Evolutionary conservation across 257 asterid genomes (phyloP), one percentile per base, ranked within the genome.

Genomic region (Petunia secreta): DNA sequence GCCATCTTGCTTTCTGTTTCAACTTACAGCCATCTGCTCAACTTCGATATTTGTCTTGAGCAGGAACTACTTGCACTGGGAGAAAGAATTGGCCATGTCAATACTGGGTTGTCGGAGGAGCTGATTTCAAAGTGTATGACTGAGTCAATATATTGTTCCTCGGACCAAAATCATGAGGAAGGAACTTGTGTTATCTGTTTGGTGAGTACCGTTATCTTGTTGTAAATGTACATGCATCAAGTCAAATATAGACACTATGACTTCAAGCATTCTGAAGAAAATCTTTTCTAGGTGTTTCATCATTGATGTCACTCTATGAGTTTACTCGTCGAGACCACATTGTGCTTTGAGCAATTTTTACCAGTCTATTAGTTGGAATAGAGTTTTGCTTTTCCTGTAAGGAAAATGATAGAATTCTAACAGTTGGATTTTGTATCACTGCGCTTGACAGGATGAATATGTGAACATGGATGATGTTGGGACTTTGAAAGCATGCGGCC

Each of bases 1-100:
- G n/a, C 5, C 48, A 16, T 34, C 46, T 16, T 37, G 37, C 50
- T 63, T 78, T 10, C n/a, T 50, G 66, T 75, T 50, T 60, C n/a
- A 54, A 34, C 67, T 60, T 63, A 16, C 52, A 48, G 80, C 78
- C 54, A 53, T 60, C 55, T 54, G 11, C 64, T 73, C 50, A 37
- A 36, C 55, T 43, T 68, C 57, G 46, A 80, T 69, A 64, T 13
- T 34, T 84, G 80, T 34, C 80, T 39, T 85, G 80, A 60, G 15
- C 89, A 93, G 97, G 98, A 93, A 16, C 98, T 93, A 77, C 93
- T 91, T 63, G 98, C 92, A 14, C 92, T 93, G 6, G 98, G 94
- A 43, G 97, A 93, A 80, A 88, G 95, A 80, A 93, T 93, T 59
- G 98, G 98, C 75, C 88, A 80, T 75, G 98, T 93, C 84, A 89